Evolutionary conservation across 2,329 filamentous ascomycete species (phyloP), one percentile per base, ranked within the genome.

Genomic region (Trichoderma afroharzianum): DNA sequence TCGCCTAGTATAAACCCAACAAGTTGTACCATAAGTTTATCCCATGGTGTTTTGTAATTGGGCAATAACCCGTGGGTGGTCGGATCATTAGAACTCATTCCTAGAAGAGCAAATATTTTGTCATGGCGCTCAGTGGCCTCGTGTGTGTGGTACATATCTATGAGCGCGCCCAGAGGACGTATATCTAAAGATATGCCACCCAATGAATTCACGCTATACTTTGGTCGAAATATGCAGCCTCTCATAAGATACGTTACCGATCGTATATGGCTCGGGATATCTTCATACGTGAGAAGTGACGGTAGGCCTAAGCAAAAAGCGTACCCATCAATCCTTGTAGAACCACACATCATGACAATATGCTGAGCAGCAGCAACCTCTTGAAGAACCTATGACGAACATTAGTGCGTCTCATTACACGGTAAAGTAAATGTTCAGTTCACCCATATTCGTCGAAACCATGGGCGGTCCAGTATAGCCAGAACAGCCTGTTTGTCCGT

Each of bases 141-240:
- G 32, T 67, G 64, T 2, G 64, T 32, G 15, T 69, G 70, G 36
- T 71, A 71, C 70, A 69, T 69, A 39, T 71, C 70, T 21, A 71
- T 55, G 7, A 71, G 43, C 14, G 57, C 64, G 18, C 70, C 70
- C 7, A 71, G 64, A 30, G 70, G 57, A 0, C 70, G 55, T 53
- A 71, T 63, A 24, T 69, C 57, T n/a, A 87, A 71, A 58, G 67
- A 69, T 58, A 62, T 26, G 4, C 28, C 55, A 3, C 67, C 39
- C 0, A 26, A 28, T 14, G 18, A 15, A 18, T 62, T 50, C 5
- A 32, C 2, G 4, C 14, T 62, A 30, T 62, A 53, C 26, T 39
- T 62, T 33, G 70, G 70, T 12, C 63, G 28, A 58, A 69, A 62
- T 21, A 69, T 64, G 43, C 64, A 68, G 8, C 64, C 70, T 26